Conservation (phyloP, 305 asterid species). For the Fraxinus greggii region DNA sequence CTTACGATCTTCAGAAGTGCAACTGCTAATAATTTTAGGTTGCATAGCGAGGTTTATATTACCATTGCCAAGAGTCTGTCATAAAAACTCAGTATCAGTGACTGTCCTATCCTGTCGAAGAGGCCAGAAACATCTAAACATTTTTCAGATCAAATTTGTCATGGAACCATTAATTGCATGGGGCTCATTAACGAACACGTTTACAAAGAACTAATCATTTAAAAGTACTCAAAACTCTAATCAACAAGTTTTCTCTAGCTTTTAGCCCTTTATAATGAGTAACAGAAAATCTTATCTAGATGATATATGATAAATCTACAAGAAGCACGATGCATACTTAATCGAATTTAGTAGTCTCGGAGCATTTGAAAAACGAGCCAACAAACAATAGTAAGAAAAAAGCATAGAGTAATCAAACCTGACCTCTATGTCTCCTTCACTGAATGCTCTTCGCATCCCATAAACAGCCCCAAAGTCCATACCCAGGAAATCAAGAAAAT, state of each 20-base stretch:
- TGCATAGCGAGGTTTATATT: constrained; percentile 43
- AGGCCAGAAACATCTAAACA: constrained; percentile 54
- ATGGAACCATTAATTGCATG: constrained; percentile 25
- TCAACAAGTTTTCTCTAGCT: not conserved
- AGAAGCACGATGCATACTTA: not conserved
- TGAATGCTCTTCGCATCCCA: constrained; percentile 90
- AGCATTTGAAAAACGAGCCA: not conserved
- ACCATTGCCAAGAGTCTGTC: constrained; percentile 74
- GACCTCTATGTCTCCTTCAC: constrained; percentile 98
- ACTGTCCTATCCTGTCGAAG: constrained; percentile 58
- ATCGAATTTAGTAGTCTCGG: not conserved
- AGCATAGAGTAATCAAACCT: constrained; percentile 22
- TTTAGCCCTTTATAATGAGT: not conserved
- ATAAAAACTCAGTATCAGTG: constrained; percentile 71
- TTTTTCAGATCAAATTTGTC: constrained; percentile 46
- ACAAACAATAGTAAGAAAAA: not conserved
- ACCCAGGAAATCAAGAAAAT: constrained; percentile 68
- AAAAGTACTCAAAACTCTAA: not conserved
- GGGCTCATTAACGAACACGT: constrained; percentile 6
- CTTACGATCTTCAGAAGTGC: constrained; percentile 70
- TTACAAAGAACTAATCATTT: constrained; percentile 1
- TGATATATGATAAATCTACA: not conserved
- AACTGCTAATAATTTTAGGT: constrained; percentile 36
- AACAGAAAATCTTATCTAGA: not conserved
- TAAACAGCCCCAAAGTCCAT: constrained; percentile 65